A percentile compares a stretch with the other conserved stretches of the same genome.
These are phyloP conservation scores for Aspergillus ibericus DNA, from an alignment of 2,329 filamentous ascomycete species.

Conservation along the genomic window DNA sequence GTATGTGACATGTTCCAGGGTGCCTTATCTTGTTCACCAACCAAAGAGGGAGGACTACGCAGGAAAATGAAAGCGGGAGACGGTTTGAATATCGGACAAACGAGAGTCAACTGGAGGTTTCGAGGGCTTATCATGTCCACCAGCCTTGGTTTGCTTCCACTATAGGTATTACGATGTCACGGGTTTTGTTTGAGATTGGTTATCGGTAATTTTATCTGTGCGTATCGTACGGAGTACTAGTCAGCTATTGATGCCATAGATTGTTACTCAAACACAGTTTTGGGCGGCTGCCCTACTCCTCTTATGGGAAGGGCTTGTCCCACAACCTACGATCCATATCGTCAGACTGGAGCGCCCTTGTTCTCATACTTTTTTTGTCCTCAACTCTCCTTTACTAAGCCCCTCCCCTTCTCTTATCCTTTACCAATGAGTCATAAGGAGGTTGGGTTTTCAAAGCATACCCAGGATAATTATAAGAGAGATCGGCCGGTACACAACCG, in stretches of 20 bases:
- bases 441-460: too few species aligned
- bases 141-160: too few species aligned
- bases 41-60: not conserved
- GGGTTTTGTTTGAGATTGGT: not conserved
- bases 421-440: too few species aligned
- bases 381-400: not conserved
- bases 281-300: not conserved
- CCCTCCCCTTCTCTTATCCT: too few species aligned
- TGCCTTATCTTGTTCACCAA: constrained; percentile 9
- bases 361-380: not conserved
- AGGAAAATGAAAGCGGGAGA: not conserved
- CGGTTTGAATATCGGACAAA: not conserved
- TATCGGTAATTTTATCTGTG: not conserved
- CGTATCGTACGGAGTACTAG: not conserved
- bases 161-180: too few species aligned
- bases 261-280: not conserved
- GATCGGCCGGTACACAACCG: too few species aligned
- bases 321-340: not conserved
- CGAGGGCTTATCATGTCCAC: not conserved
- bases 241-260: too few species aligned
- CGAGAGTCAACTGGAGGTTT: not conserved
- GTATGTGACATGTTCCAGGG: not conserved
- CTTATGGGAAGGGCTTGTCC: not conserved
- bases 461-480: too few species aligned
- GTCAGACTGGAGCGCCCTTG: not conserved